A percentile compares a stretch with the other conserved stretches of the same genome.
Evolutionary conservation across 129 eudicot species (phyloP).

Genomic region (Arctium minus): DNA sequence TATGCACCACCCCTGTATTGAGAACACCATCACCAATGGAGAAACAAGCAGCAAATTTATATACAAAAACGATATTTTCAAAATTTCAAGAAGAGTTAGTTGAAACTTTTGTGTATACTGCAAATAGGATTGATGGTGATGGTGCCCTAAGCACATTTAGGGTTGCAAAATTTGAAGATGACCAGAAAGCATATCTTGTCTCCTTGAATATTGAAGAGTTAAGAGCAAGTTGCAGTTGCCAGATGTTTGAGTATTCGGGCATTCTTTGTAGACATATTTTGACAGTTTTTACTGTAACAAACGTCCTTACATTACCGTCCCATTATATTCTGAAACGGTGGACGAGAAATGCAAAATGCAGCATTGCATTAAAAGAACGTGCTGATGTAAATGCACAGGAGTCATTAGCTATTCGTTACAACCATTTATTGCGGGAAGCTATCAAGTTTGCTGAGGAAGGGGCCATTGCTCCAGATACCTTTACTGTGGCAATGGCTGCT

Average conservation of each 20-base stretch:
- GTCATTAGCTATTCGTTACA: constrained; percentile 55
- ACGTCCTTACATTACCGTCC: constrained; percentile 77
- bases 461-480: constrained; percentile 63
- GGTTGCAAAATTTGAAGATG: constrained; percentile 92
- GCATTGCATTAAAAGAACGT: constrained; percentile 43
- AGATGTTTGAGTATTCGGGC: constrained; percentile 84
- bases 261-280: constrained; percentile 81
- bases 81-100: constrained; percentile 90
- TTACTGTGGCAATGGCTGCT: constrained; percentile 47
- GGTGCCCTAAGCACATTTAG: constrained; percentile 66
- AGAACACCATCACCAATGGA: constrained; percentile 97
- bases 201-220: constrained; percentile 56
- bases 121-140: constrained; percentile 72
- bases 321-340: constrained; percentile 84
- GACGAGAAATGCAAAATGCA: constrained; percentile 72
- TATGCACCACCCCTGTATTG: constrained; percentile 60
- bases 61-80: constrained; percentile 62
- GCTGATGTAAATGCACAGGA: constrained; percentile 40
- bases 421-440: constrained; percentile 63
- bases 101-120: constrained; percentile 91
- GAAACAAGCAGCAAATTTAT: constrained; percentile 82
- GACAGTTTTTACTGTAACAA: constrained; percentile 90
- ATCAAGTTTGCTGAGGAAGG: constrained; percentile 79
- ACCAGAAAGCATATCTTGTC: constrained; percentile 58
- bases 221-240: constrained; percentile 85